These are phyloP conservation scores for Pestalotiopsis fici DNA, from an alignment of 2,329 filamentous ascomycete species.

Conservation along the genomic window DNA sequence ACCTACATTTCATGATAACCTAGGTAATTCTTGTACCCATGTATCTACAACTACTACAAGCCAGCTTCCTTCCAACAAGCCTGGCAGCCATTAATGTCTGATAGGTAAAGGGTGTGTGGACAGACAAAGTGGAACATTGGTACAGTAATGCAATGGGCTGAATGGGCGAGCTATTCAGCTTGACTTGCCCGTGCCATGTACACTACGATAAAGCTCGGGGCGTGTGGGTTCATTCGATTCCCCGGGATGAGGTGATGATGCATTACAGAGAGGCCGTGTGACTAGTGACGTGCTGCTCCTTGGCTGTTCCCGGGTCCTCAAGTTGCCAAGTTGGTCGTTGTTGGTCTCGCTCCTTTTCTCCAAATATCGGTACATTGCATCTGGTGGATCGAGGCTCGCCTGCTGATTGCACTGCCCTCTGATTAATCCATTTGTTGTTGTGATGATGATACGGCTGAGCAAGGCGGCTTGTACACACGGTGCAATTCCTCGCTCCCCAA, in stretches of 20 bases:
- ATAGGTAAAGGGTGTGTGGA: not conserved
- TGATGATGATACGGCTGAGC: not conserved
- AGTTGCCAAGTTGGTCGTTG: too few species aligned
- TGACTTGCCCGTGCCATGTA: too few species aligned
- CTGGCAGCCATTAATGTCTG: too few species aligned
- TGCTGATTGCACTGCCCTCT: not conserved
- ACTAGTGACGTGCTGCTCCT: conserved; percentile 9
- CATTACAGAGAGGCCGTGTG: conserved; percentile 3
- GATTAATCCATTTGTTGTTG: not conserved
- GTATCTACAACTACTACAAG: too few species aligned
- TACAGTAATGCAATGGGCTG: not conserved
- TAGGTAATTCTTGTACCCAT: too few species aligned
- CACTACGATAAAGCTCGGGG: conserved; percentile 4
- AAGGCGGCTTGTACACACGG: not conserved
- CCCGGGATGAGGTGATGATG: conserved; percentile 5
- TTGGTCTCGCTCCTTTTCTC: not conserved
- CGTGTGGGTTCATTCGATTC: not conserved
- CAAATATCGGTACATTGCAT: not conserved
- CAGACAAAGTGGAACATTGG: not conserved
- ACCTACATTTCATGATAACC: not conserved
- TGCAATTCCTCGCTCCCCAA: not conserved
- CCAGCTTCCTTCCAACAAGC: not conserved
- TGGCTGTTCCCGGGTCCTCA: not conserved
- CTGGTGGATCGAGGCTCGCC: not conserved
- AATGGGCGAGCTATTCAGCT: too few species aligned